Conservation (phyloP, 495 filamentous ascomycete species). For the Sphaerosporella brunnea region DNA sequence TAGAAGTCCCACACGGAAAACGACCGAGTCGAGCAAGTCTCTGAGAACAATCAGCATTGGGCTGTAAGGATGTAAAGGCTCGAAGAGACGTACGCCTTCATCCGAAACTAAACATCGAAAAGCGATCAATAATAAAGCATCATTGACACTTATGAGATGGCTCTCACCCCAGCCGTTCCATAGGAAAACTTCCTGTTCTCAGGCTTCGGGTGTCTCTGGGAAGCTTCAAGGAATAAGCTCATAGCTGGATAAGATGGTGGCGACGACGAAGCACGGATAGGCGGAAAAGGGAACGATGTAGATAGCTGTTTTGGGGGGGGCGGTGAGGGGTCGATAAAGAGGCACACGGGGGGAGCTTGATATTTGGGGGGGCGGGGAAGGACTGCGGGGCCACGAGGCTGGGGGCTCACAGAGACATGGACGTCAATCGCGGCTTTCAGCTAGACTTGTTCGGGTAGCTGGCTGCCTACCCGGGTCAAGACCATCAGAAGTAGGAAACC, state of each 20-base stretch:
- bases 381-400: no score
- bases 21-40: constrained; percentile 64
- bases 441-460: no score
- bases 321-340: background rate
- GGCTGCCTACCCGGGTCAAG: no score
- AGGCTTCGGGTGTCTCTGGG: constrained; percentile 52
- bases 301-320: constrained; percentile 7
- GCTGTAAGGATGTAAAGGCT: constrained; percentile 21
- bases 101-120: constrained; percentile 41
- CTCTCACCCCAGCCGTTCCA: constrained; percentile 76
- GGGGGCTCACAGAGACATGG: no score
- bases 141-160: constrained; percentile 3
- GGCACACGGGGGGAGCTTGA: background rate
- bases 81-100: constrained; percentile 48
- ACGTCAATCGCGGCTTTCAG: no score
- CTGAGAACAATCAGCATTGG: constrained; percentile 16
- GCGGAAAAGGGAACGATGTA: constrained; percentile 5
- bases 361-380: no score
- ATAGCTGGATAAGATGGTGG: constrained; percentile 18
- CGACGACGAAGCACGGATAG: constrained; percentile 4
- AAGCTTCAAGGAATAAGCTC: constrained; percentile 38
- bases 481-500: no score
- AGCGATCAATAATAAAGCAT: constrained; percentile 4
- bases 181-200: constrained; percentile 57
- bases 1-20: constrained; percentile 78